phyloP scores from a whole-genome alignment of 208 protist species.

The Acanthamoeba culbertsoni region DNA sequence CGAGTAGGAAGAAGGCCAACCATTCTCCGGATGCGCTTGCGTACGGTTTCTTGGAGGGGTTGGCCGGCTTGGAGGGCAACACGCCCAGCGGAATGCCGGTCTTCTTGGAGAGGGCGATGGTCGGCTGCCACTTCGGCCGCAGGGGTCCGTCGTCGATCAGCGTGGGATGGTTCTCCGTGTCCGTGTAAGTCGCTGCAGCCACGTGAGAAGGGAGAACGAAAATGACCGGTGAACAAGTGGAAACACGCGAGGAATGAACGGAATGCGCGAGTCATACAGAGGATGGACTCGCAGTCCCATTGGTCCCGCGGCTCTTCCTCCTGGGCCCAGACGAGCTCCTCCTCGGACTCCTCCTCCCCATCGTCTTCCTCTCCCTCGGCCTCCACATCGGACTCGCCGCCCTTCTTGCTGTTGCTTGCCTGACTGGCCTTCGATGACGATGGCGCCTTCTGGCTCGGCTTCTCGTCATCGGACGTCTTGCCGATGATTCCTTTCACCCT shows the following conservation, averaged over 20 bases:
- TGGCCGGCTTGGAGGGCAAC: background rate
- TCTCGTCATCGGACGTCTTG: background rate
- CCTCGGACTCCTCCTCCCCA: background rate
- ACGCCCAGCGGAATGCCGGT: conserved; percentile 47
- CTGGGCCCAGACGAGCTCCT: background rate
- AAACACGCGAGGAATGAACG: background rate
- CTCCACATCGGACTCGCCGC: background rate
- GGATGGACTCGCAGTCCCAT: conserved; percentile 53
- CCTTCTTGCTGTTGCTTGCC: background rate
- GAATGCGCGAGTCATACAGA: background rate
- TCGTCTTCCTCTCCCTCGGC: background rate
- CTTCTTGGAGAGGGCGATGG: conserved; percentile 55
- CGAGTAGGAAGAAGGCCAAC: background rate
- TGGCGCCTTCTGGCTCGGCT: no score
- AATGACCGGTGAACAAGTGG: background rate
- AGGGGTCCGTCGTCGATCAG: background rate
- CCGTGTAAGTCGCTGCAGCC: background rate
- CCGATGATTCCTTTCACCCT: background rate
- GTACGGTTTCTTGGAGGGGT: background rate
- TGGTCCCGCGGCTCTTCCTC: conserved; percentile 1
- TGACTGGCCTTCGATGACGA: background rate
- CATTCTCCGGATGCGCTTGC: no score
- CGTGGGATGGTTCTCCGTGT: conserved; percentile 42
- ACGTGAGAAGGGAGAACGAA: background rate
- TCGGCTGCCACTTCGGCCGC: background rate